phyloP scores from a whole-genome alignment of 2,329 filamentous ascomycete species.

The Plenodomus lindquistii region DNA sequence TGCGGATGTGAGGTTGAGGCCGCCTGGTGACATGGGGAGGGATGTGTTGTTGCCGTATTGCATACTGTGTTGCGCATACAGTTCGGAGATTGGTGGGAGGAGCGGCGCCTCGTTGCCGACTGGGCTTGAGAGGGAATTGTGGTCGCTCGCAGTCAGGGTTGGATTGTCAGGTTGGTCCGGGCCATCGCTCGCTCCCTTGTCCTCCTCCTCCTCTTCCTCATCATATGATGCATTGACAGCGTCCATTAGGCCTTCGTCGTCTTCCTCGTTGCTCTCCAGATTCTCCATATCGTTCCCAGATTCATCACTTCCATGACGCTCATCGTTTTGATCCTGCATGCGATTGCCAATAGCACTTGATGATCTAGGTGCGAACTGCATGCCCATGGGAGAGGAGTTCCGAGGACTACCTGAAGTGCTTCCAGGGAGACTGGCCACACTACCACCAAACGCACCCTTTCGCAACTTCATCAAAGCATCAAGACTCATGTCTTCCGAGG shows the following conservation, averaged over 20 bases:
- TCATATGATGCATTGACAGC: constrained; percentile 35
- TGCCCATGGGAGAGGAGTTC: constrained; percentile 44
- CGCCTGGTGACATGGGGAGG: constrained; percentile 12
- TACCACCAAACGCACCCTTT: constrained; percentile 78
- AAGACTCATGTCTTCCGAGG: constrained; percentile 69
- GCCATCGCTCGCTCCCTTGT: constrained; percentile 12
- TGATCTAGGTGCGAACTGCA: constrained; percentile 36
- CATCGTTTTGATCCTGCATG: constrained; percentile 33
- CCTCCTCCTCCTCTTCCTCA: constrained; percentile 7
- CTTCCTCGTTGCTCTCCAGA: constrained; percentile 18
- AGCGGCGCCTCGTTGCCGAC: constrained; percentile 14
- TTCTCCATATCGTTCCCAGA: constrained; percentile 18
- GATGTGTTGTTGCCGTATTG: constrained; percentile 11
- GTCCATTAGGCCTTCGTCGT: constrained; percentile 24
- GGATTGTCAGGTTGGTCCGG: constrained; percentile 33
- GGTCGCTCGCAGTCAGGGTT: constrained; percentile 37
- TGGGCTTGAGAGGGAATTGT: constrained; percentile 34
- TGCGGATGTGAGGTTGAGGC: constrained; percentile 22
- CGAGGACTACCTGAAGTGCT: constrained; percentile 50
- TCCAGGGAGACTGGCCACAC: constrained; percentile 68
- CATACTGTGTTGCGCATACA: constrained; percentile 20
- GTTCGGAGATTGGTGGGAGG: constrained; percentile 21
- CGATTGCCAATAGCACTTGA: constrained; percentile 34
- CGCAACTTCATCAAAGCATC: constrained; percentile 73
- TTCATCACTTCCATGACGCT: constrained; percentile 30